These are phyloP conservation scores for Melanomma pulvis-pyrius DNA, from an alignment of 495 filamentous ascomycete genomes.

Conservation along the genomic window DNA sequence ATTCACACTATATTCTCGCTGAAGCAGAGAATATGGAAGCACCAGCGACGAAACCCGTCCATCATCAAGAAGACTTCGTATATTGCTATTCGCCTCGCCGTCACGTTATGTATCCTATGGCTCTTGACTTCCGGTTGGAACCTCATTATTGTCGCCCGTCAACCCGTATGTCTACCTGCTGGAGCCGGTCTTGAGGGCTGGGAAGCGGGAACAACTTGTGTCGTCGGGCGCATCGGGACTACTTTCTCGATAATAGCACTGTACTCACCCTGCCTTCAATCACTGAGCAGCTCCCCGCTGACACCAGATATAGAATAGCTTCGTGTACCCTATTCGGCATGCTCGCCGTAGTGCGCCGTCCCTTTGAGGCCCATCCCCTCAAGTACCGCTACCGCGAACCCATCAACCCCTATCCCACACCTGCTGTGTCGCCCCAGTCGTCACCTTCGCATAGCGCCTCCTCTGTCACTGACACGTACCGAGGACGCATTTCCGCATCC, in stretches of 20 bases:
- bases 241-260: conserved; percentile 32
- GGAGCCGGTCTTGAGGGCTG: conserved; percentile 10
- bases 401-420: conserved; percentile 4
- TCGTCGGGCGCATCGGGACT: conserved; percentile 18
- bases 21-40: conserved; percentile 34
- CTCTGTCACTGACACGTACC: conserved; percentile 24
- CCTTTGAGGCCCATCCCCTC: conserved; percentile 38
- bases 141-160: conserved; percentile 34
- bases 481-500: conserved; percentile 15
- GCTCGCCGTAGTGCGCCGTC: conserved; percentile 34
- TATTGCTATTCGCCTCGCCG: conserved; percentile 34
- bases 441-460: conserved; percentile 29
- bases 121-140: conserved; percentile 39
- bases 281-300: not conserved
- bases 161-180: conserved; percentile 30
- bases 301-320: conserved; percentile 24
- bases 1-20: conserved; percentile 35
- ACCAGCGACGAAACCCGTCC: conserved; percentile 26
- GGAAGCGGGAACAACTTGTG: conserved; percentile 31
- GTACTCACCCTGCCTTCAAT: conserved; percentile 19
- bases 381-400: conserved; percentile 21
- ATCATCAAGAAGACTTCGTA: conserved; percentile 36
- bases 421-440: conserved; percentile 14
- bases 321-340: conserved; percentile 35
- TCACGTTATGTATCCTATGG: conserved; percentile 37